Base-by-base conservation (phyloP, 768 basidiomycete species). In the Rickenella mellea region DNA sequence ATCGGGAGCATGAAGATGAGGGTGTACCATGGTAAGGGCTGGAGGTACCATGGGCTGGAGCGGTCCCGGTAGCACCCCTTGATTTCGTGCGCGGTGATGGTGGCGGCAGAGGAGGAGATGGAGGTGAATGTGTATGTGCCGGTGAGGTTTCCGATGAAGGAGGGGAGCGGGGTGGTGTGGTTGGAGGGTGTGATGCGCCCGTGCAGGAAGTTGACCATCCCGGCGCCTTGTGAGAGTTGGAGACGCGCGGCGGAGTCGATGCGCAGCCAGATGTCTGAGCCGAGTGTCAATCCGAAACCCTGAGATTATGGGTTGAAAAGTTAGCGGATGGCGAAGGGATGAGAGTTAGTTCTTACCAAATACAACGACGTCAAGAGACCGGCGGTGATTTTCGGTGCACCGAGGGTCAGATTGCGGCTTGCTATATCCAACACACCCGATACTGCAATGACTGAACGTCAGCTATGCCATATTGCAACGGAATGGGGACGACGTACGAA, bases 361-460 rank as follows among this genome's bases (percentile, higher is more conserved):
- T 88, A 90, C 6, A 89, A 64, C 0, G 87, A 87, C 51, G 88
- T 89, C 25, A 90, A 86, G 47, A 90, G 67, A n/a, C 87, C 83
- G 46, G 86, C 88, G 14, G 89, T 84, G 80, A 90, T 83, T 60
- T 85, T 85, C 46, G 88, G 84, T 46, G 83, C 82, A 27, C 86
- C 87, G 44, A 79, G 82, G 2, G 87, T 74, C 22, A 89, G 86
- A 48, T 89, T 90, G 59, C 85, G 87, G 1, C 86, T 88, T 1
- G 84, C 86, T 17, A 36, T 36, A 22, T 36, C 33, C 7, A 36
- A 22, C 10, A 36, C 33, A 12, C 33, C 33, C 24, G 19, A 22
- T 19, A 36, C 33, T 36, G 24, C 4, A 12, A 2, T 3, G 24
- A 11, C 15, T 7, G 11, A 11, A 12, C 3, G 11, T 17, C 15